Evolutionary conservation across 768 basidiomycete genomes (phyloP), one percentile per base, ranked within the genome.

Genomic region (Boletus rubescentipes): DNA sequence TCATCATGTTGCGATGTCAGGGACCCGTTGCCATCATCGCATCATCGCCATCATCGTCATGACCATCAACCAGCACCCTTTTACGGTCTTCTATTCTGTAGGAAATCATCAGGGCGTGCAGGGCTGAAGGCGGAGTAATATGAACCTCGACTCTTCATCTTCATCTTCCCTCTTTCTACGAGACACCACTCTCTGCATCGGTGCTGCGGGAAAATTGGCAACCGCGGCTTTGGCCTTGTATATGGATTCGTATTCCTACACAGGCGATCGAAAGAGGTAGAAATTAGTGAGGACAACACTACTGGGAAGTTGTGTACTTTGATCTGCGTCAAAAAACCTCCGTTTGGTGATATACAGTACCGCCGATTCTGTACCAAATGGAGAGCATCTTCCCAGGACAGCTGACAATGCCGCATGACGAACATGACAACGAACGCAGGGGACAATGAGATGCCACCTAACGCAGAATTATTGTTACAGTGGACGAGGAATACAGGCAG

Each of bases 351-450:
- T 58, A 95, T 94, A 70, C 93, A 97, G 63, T 96, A 97, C 41
- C 93, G 81, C 43, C 93, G 79, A 59, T 93, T 93, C 69, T 94
- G 92, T 4, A 94, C 92, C 64, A 89, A 72, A 63, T 92, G 91
- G 44, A 94, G 76, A 0, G 91, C 92, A 51, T 94, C 91, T 73
- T 93, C 91, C 87, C 89, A 93, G 36, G 85, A 84, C 29, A 93
- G 72, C 29, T 83, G 82, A 67, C 85, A 85, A 62, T 87, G 82
- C 54, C 90, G 87, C 92, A 94, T 94, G 35, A 91, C 91, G 66
- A 90, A 94, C 89, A 93, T 93, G 49, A 94, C 88, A 21, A 93
- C 92, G 54, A 94, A 93, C 1, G 91, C 82, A 0, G 92, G 92
- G 3, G 91, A 93, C 11, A 93, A 77, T 54, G 86, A 89, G 67